Evolutionary conservation across 108 stramenopile species (phyloP), one percentile per base, ranked within the genome.

Genomic region (Nannochloropsis gaditana): DNA sequence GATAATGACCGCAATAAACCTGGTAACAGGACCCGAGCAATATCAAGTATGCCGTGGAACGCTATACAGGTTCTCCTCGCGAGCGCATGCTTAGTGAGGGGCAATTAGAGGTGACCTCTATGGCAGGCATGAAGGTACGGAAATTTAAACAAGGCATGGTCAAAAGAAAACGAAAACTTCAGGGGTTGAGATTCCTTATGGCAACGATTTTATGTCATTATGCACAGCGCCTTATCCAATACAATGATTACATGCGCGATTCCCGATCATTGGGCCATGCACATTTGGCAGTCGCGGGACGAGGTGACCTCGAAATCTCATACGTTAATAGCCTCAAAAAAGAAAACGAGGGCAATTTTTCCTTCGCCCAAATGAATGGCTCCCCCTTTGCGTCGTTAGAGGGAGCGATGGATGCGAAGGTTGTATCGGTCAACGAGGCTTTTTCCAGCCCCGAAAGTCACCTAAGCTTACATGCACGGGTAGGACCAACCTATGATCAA

Each of bases 231-330:
- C 59, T 73, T n/a, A 73, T 73, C 59, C 59, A 73, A 73, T 73
- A 73, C 59, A 73, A 73, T 73, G 59, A 73, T 73, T 73, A 73
- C n/a, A n/a, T 2, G 59, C 59, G n/a, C 59, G 59, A 73, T n/a
- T n/a, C 59, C n/a, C 59, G 59, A 15, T 73, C 59, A 2, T n/a
- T 73, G 59, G 59, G 59, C 8, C 59, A 73, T 73, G 59, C 59
- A 4, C 3, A 73, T 8, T 73, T 73, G 59, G 59, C 59, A n/a
- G 59, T 73, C 3, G 59, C 59, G 8, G 59, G 6, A 3, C 59
- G 59, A 73, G 59, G 59, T 8, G 59, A 73, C 8, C 59, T 73
- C 19, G 59, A 73, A n/a, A n/a, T n/a, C 15, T 15, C 59, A 73
- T 2, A 73, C 8, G n/a, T n/a, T 0, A n/a, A 73, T n/a, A 73